phyloP scores from a whole-genome alignment of 805 yeast genomes.

The Grigorovia humatica region DNA sequence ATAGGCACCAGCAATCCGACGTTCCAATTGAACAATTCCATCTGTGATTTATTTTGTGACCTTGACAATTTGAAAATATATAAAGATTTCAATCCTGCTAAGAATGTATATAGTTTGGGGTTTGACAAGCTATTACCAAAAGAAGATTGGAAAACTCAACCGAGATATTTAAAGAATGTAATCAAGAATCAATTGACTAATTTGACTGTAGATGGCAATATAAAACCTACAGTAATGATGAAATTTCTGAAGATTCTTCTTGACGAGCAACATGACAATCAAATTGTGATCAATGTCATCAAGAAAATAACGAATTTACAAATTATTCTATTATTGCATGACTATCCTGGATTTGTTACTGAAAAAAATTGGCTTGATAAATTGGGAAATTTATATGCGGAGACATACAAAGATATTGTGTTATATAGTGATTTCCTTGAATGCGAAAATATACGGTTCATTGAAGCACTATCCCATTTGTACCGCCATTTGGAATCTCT shows the following conservation, averaged over 20 bases:
- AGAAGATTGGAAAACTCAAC: conserved; percentile 6
- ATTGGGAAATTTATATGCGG: conserved; percentile 25
- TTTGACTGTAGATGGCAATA: background rate
- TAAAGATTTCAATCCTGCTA: background rate
- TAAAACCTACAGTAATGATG: conserved; percentile 8
- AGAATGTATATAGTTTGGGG: background rate
- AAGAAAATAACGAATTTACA: conserved; percentile 27
- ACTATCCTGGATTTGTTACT: background rate
- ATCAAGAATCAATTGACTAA: background rate
- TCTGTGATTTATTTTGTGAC: conserved; percentile 57
- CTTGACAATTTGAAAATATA: conserved; percentile 40
- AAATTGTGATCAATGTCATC: conserved; percentile 19
- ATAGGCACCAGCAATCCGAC: conserved; percentile 64
- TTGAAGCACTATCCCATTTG: conserved; percentile 10
- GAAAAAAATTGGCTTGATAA: background rate
- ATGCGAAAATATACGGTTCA: conserved; percentile 7
- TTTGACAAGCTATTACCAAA: background rate
- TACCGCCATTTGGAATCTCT: conserved; percentile 13
- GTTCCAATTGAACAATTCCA: conserved; percentile 40
- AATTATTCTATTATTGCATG: conserved; percentile 18
- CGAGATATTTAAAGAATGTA: background rate
- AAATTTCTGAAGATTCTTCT: conserved; percentile 14
- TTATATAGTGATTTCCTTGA: conserved; percentile 28
- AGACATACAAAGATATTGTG: conserved; percentile 24
- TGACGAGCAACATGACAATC: conserved; percentile 21